Evolutionary conservation across 2,329 filamentous ascomycete species (phyloP).

Genomic region (Conoideocrella luteorostrata): DNA sequence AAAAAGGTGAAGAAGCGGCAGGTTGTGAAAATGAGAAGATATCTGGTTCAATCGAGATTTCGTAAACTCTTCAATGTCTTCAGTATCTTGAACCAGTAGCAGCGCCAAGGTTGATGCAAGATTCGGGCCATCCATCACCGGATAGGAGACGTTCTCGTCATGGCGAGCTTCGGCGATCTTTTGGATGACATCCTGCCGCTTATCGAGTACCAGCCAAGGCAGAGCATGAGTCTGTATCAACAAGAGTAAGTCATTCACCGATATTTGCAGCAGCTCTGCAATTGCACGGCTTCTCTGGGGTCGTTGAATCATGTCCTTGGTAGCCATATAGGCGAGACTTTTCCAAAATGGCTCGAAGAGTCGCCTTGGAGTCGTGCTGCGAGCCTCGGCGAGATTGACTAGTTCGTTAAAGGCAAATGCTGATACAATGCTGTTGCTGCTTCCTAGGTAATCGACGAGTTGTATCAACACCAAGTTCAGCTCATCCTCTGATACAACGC

Average conservation of each 20-base stretch:
- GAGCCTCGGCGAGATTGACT: slow-evolving; percentile 61
- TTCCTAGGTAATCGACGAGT: slow-evolving; percentile 80
- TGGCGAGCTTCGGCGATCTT: slow-evolving; percentile 74
- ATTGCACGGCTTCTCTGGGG: slow-evolving; percentile 79
- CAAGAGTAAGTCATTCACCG: slow-evolving; percentile 65
- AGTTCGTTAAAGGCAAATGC: slow-evolving; percentile 80
- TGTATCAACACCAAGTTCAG: slow-evolving; percentile 79
- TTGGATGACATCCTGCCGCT: slow-evolving; percentile 70
- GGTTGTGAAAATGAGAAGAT: slow-evolving; percentile 62
- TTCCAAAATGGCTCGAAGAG: slow-evolving; percentile 86
- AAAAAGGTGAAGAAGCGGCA: slow-evolving; percentile 62
- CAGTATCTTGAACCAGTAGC: slow-evolving; percentile 50
- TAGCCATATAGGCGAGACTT: slow-evolving; percentile 71
- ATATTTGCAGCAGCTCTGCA: slow-evolving; percentile 73
- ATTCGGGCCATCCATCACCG: slow-evolving; percentile 51
- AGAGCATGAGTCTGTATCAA: slow-evolving; percentile 75
- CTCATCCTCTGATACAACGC: slow-evolving; percentile 70
- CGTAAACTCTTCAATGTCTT: slow-evolving; percentile 56
- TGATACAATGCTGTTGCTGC: slow-evolving; percentile 71
- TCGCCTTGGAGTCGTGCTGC: slow-evolving; percentile 54
- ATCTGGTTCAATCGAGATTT: slow-evolving; percentile 63
- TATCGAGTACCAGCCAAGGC: slow-evolving; percentile 77
- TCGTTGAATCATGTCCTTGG: slow-evolving; percentile 71
- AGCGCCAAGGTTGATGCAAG: slow-evolving; percentile 52
- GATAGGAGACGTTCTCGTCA: slow-evolving; percentile 54